phyloP scores from a whole-genome alignment of 2,329 filamentous ascomycete species.

The Neonectria punicea region DNA sequence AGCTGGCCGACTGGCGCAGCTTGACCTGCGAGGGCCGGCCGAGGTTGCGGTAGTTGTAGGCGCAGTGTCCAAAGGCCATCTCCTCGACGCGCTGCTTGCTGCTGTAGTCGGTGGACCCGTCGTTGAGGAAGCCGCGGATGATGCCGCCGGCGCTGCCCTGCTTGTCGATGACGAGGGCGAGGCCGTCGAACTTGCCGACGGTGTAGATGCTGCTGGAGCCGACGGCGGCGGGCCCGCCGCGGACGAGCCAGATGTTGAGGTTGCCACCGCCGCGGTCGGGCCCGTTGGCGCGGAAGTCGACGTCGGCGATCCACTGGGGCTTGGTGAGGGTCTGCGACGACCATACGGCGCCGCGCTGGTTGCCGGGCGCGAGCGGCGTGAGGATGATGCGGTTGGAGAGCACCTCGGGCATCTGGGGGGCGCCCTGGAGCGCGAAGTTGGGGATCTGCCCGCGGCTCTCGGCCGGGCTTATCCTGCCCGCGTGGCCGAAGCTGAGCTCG shows the following conservation, averaged over 20 bases:
- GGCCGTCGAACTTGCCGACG: slow-evolving; percentile 85
- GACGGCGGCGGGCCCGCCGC: slow-evolving; percentile 72
- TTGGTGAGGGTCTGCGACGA: slow-evolving; percentile 70
- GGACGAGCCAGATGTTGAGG: slow-evolving; percentile 91
- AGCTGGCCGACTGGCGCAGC: slow-evolving; percentile 70
- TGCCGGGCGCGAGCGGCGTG: slow-evolving; percentile 88
- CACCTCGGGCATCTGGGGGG: slow-evolving; percentile 66
- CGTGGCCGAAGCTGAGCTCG: slow-evolving; percentile 81
- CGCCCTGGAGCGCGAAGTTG: slow-evolving; percentile 65
- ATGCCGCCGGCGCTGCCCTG: slow-evolving; percentile 82
- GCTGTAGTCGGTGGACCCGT: slow-evolving; percentile 84
- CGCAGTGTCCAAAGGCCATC: slow-evolving; percentile 92
- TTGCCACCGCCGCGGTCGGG: slow-evolving; percentile 88
- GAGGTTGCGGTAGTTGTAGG: slow-evolving; percentile 90
- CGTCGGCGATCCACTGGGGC: slow-evolving; percentile 81
- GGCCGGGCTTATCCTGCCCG: slow-evolving; percentile 74
- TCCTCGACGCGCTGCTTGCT: slow-evolving; percentile 80
- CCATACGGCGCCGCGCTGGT: slow-evolving; percentile 87
- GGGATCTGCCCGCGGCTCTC: slow-evolving; percentile 60
- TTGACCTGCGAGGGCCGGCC: slow-evolving; percentile 85
- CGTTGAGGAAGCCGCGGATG: slow-evolving; percentile 93
- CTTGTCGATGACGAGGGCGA: slow-evolving; percentile 86
- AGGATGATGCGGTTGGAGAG: slow-evolving; percentile 93
- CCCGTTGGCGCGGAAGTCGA: slow-evolving; percentile 89
- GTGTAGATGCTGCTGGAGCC: slow-evolving; percentile 85